A percentile compares a stretch with the other conserved stretches of the same genome.
phyloP scores from a whole-genome alignment of 768 basidiomycete genomes.

The Lepiota venenata region DNA sequence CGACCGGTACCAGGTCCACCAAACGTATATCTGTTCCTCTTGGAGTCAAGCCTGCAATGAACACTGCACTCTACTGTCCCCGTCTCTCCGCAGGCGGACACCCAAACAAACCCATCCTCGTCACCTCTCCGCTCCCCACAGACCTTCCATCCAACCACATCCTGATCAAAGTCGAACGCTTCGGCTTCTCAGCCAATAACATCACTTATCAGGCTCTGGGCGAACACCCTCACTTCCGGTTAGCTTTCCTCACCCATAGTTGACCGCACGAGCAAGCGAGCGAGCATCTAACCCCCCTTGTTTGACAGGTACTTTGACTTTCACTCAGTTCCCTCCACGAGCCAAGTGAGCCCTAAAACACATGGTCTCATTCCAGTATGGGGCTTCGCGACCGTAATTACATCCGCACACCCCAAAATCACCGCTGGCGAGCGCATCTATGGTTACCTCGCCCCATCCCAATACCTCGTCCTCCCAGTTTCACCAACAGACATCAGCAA shows the following conservation, averaged over 20 bases:
- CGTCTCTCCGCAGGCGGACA: too few species aligned
- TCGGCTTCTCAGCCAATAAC: constrained; percentile 73
- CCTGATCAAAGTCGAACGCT: constrained; percentile 56
- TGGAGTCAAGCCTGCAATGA: too few species aligned
- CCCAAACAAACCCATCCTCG: background rate
- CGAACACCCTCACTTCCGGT: constrained; percentile 51
- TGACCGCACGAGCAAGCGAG: too few species aligned
- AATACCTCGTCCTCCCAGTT: constrained; percentile 54
- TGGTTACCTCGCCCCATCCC: constrained; percentile 58
- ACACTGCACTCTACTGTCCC: too few species aligned
- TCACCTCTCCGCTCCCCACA: constrained; percentile 16
- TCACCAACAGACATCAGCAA: constrained; percentile 49
- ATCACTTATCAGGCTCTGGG: constrained; percentile 60
- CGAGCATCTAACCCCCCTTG: background rate
- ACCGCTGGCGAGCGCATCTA: constrained; percentile 57
- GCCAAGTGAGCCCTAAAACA: constrained; percentile 28
- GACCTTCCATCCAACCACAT: constrained; percentile 41
- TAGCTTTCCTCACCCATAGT: background rate
- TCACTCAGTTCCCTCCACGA: constrained; percentile 42
- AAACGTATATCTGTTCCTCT: too few species aligned
- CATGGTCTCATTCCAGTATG: constrained; percentile 70
- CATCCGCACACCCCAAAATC: constrained; percentile 47
- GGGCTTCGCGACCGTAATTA: constrained; percentile 62
- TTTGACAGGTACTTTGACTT: constrained; percentile 64
- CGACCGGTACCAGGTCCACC: too few species aligned